Evolutionary conservation across 306 rosid genomes (phyloP), one percentile per base, ranked within the genome.

Genomic region (Alnus glutinosa): DNA sequence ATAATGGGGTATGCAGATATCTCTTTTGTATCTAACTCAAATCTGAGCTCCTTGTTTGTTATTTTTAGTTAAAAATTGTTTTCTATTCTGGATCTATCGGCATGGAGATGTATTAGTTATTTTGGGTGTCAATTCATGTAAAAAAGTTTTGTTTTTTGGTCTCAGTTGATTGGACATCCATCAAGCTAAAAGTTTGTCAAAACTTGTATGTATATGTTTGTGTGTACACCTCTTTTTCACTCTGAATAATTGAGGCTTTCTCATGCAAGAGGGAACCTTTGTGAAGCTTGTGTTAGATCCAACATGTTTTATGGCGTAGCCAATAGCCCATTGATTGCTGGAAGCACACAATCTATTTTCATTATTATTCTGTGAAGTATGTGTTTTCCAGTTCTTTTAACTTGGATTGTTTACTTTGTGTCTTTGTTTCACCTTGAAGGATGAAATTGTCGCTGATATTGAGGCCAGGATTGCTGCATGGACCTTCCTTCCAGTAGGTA

Each of bases 401-500:
- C 61, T 80, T 66, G 36, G 68, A 39, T 63, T 42, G 59, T 55
- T 87, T 82, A 70, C 49, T 80, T 73, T 70, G 37, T 59, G 70
- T 79, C 70, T 39, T 32, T 77, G 72, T 86, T 84, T 79, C 75
- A 78, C 74, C 76, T 85, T 76, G 59, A 81, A 95, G 99, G 99
- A 95, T 87, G 85, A 89, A 67, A 9, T 90, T 70, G 86, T 95
- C 75, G 83, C 90, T 76, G 64, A 28, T 72, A 81, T 95, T n/a
- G 99, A 95, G 88, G 80, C 81, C n/a, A 86, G 90, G 87, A 68
- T 95, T 78, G 90, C 97, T 8, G 84, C 97, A 63, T 95, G 98
- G 99, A 95, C 99, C 61, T 93, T 95, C 86, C 92, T 91, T 86
- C 99, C 98, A 30, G 0, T 68, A 63, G 97, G 99, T 95, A 79